A percentile compares a stretch with the other conserved stretches of the same genome.
phyloP scores from a whole-genome alignment of 2,329 filamentous ascomycete genomes.

The Xylaria sp. region DNA sequence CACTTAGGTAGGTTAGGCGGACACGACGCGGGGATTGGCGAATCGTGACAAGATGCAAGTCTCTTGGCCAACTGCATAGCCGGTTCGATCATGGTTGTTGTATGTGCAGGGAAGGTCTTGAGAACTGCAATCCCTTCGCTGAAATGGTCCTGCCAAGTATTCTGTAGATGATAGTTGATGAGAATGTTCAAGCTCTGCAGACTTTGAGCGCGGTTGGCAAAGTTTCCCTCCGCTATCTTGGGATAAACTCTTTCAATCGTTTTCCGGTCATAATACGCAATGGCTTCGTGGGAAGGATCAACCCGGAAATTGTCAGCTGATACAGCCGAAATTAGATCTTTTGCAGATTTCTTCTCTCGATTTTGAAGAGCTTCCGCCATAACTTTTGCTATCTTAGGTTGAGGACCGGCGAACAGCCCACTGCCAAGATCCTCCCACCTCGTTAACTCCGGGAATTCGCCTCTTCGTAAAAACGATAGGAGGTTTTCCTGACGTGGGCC shows the following conservation, averaged over 20 bases:
- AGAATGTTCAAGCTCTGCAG: slow-evolving; percentile 75
- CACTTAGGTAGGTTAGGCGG: slow-evolving; percentile 84
- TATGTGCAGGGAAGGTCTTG: slow-evolving; percentile 81
- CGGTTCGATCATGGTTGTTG: slow-evolving; percentile 75
- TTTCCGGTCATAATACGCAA: slow-evolving; percentile 80
- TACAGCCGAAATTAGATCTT: slow-evolving; percentile 71
- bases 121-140: slow-evolving; percentile 80
- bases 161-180: slow-evolving; percentile 86
- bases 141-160: slow-evolving; percentile 84
- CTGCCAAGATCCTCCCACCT: slow-evolving; percentile 77
- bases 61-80: slow-evolving; percentile 78
- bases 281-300: slow-evolving; percentile 70
- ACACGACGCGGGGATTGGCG: slow-evolving; percentile 79
- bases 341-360: slow-evolving; percentile 64
- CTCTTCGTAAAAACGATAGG: slow-evolving; percentile 77
- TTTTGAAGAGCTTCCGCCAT: slow-evolving; percentile 70
- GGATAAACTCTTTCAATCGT: slow-evolving; percentile 73
- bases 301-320: slow-evolving; percentile 69
- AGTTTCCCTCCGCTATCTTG: slow-evolving; percentile 71
- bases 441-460: slow-evolving; percentile 77
- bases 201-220: slow-evolving; percentile 66
- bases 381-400: slow-evolving; percentile 69
- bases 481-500: slow-evolving; percentile 76
- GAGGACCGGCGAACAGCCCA: slow-evolving; percentile 78
- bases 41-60: slow-evolving; percentile 78